Percentiles rank a stretch among this genome's conserved stretches.
These are phyloP conservation scores for Leishmania martiniquensis DNA, from an alignment of 208 protist species.

Conservation along the genomic window DNA sequence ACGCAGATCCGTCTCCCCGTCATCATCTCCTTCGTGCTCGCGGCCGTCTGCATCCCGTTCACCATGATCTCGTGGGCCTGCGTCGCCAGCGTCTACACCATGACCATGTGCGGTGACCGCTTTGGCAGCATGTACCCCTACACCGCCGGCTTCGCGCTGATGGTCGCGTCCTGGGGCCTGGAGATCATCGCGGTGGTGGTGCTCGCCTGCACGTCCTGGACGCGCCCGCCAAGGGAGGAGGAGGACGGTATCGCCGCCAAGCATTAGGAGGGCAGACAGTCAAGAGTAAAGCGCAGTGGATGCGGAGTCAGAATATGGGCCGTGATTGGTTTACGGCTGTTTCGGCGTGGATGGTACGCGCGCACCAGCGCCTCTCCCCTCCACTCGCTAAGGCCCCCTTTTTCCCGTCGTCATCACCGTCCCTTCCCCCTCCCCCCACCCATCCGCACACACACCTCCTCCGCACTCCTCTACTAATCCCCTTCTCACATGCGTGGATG, in stretches of 20 bases:
- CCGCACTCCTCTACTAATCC: background rate
- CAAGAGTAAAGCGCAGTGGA: background rate
- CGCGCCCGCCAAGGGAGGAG: too few relatives aligned
- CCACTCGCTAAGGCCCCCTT: background rate
- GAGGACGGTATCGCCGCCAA: too few relatives aligned
- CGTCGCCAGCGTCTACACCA: slow-evolving; percentile 3
- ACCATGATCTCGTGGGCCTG: slow-evolving; percentile 20
- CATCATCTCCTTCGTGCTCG: slow-evolving; percentile 12
- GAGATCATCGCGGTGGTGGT: slow-evolving; percentile 20
- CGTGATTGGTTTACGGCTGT: background rate
- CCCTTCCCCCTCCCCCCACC: background rate
- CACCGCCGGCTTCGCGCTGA: slow-evolving; percentile 28
- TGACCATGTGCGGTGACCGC: background rate
- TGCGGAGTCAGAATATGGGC: background rate
- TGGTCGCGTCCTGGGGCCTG: slow-evolving; percentile 24
- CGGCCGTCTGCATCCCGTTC: slow-evolving; percentile 7
- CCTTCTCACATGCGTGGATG: background rate
- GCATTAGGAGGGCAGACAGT: too few relatives aligned
- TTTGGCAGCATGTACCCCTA: background rate
- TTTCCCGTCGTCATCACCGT: too few relatives aligned
- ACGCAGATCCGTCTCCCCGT: slow-evolving; percentile 16
- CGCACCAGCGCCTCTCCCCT: background rate
- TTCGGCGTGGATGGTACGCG: background rate
- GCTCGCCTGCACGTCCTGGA: too few relatives aligned
- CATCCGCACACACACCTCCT: background rate